Base-by-base conservation (phyloP, 2,329 filamentous ascomycete genomes). In the Arthrobotrys megalospora region DNA sequence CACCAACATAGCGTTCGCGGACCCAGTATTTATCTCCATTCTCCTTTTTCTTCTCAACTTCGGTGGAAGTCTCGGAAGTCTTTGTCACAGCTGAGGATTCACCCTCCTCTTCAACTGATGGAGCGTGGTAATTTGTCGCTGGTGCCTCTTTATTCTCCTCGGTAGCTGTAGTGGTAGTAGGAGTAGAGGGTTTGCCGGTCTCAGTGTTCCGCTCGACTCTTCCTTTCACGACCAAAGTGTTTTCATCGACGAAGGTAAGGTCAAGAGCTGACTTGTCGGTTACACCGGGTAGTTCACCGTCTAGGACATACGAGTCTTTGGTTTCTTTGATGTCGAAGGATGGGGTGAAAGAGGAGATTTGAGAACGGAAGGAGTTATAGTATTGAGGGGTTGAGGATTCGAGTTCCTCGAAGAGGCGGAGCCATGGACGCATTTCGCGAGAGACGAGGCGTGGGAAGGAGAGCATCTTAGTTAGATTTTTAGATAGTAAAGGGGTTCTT, bases 271-370 rank as follows among this genome's bases (percentile, higher is more conserved):
- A 78, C 77, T 86, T 84, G 80, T 86, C 85, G 24, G 83, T 82
- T 70, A 87, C 82, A 12, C 86, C 86, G 1, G 86, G 86, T 0
- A 87, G 82, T 68, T 88, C 86, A 19, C 86, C 86, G 62, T 87
- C 85, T 10, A 88, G 83, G 75, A 85, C 80, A 81, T 87, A 88
- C 47, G 84, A 81, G 0, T 85, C 83, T 1, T 84, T 82, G 28
- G 82, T 84, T 81, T 87, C 86, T 70, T 84, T 84, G 53, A 87
- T 83, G 79, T 88, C 86, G 77, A 87, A 87, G 65, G 83, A 82
- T 58, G 86, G 86, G 12, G 83, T 82, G 81, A 86, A 86, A 7
- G 82, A 80, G 76, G 77, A 84, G 67, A 80, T 80, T 63, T 76
- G 58, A 7, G 77, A 69, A 28, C 64, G 65, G 43, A 78, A 47